Evolutionary conservation across 768 basidiomycete genomes (phyloP), one percentile per base, ranked within the genome.

Genomic region (Boletus sp.): DNA sequence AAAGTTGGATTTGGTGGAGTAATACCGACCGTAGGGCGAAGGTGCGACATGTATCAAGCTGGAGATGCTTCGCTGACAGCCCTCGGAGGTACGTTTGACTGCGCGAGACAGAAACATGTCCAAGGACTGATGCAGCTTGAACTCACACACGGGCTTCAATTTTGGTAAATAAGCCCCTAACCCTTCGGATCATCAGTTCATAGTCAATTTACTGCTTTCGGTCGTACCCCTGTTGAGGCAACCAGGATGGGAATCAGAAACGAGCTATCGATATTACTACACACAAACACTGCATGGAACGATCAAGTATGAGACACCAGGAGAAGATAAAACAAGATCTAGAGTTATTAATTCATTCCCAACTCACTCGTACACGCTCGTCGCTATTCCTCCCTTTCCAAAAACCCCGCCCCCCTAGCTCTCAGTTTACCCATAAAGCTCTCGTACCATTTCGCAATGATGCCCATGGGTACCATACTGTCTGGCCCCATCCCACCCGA

Each of bases 361-460:
- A 7, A 11, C 24, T 5, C 29, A 28, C 6, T 52, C 54, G 32
- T 37, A 41, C 42, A 24, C 15, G 1, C 11, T 7, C 30, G 8
- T 28, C 11, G 12, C 28, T 52, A 68, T 17, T 55, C 57, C 37
- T 56, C 67, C 52, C 64, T 68, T 24, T 89, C 87, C 72, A 90
- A 74, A 70, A 90, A 90, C 5, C 73, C 83, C 4, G 79, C 65
- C 2, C 89, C 89, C 0, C 78, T 80, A 5, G 78, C 78, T 61
- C 73, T 79, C 37, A 89, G 65, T 66, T 90, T 91, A 8, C 68
- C 66, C 60, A 80, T 57, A 64, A 91, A 86, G 54, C 40, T 80
- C 40, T 91, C 89, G 66, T 89, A 90, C 89, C 89, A 91, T 63
- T 75, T 85, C 50, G 76, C 77, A 30, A 91, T 77, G 30, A 87